phyloP scores from a whole-genome alignment of 2,329 filamentous ascomycete species.

The Beauveria australis region DNA sequence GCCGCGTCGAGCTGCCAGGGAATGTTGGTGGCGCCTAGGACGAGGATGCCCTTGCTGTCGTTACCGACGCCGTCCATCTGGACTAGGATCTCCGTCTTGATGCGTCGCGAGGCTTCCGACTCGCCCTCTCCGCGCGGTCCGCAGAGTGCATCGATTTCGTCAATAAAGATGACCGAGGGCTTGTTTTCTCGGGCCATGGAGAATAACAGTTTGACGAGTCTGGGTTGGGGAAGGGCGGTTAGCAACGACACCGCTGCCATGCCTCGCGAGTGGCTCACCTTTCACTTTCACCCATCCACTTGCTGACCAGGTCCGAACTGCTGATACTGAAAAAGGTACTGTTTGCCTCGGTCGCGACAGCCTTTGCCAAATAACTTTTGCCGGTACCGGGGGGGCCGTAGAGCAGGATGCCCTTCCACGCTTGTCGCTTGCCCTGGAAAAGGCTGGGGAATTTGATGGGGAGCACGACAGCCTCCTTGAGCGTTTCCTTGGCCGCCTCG shows the following conservation, averaged over 20 bases:
- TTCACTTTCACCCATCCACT: conserved; percentile 99
- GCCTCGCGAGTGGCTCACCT: conserved; percentile 44
- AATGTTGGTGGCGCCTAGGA: conserved; percentile 95
- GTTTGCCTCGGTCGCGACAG: conserved; percentile 95
- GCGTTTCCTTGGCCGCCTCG: conserved; percentile 86
- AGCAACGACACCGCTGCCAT: neutral
- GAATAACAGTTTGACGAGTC: conserved; percentile 92
- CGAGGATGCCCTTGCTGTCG: conserved; percentile 86
- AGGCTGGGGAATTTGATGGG: conserved; percentile 98
- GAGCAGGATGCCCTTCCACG: conserved; percentile 95
- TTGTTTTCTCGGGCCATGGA: conserved; percentile 98
- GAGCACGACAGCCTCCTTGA: conserved; percentile 95
- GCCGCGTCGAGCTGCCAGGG: conserved; percentile 97
- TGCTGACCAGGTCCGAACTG: conserved; percentile 93
- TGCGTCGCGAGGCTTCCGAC: conserved; percentile 91
- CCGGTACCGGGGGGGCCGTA: conserved; percentile 96
- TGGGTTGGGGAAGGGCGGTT: conserved; percentile 28
- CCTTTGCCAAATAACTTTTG: conserved; percentile 96
- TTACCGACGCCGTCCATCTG: conserved; percentile 99
- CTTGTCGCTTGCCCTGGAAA: conserved; percentile 91
- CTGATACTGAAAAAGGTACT: conserved; percentile 99
- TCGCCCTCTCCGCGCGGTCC: conserved; percentile 90
- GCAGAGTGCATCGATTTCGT: conserved; percentile 94
- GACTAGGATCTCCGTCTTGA: conserved; percentile 96
- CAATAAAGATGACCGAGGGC: conserved; percentile 97